These are phyloP conservation scores for Ramaria rubella DNA, from an alignment of 768 basidiomycete genomes.

Conservation along the genomic window DNA sequence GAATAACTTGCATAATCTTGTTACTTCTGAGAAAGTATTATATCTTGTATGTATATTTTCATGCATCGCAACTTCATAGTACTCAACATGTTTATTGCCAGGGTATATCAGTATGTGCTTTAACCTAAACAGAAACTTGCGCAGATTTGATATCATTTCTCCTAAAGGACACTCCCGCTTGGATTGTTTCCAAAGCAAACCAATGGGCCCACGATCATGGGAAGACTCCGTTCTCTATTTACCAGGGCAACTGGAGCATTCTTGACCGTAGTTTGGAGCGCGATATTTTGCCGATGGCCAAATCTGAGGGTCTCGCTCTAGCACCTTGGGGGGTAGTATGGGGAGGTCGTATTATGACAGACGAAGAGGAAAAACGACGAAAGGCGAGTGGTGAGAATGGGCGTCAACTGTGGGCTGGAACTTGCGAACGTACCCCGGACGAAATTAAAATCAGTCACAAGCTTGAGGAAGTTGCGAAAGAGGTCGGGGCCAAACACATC, in stretches of 20 bases:
- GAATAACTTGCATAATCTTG: slow-evolving; percentile 34
- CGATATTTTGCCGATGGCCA: neutral
- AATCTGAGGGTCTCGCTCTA: slow-evolving; percentile 24
- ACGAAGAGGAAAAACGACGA: slow-evolving; percentile 17
- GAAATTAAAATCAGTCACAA: slow-evolving; percentile 28
- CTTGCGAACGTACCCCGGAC: slow-evolving; percentile 31
- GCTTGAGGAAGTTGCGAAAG: slow-evolving; percentile 34
- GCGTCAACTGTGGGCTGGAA: slow-evolving; percentile 6
- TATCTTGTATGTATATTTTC: slow-evolving; percentile 19
- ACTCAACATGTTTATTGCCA: neutral
- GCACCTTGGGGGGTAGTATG: slow-evolving; percentile 28
- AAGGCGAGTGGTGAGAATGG: slow-evolving; percentile 19
- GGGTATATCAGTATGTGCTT: slow-evolving; percentile 1
- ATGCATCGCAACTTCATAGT: neutral
- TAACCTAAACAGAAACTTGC: slow-evolving; percentile 13
- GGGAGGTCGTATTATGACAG: slow-evolving; percentile 23
- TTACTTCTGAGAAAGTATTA: slow-evolving; percentile 35
- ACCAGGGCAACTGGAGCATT: slow-evolving; percentile 26
- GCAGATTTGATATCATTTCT: neutral
- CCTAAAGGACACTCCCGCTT: slow-evolving; percentile 21
- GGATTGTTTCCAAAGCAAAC: slow-evolving; percentile 25
- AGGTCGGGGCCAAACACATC: slow-evolving; percentile 24
- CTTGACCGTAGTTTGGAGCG: slow-evolving; percentile 30
- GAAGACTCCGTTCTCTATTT: slow-evolving; percentile 32
- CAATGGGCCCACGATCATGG: slow-evolving; percentile 29